Percentiles rank a stretch among this genome's conserved stretches.
These are phyloP conservation scores for Microcyclosporella mali DNA, from an alignment of 2,329 filamentous ascomycete genomes.

Conservation along the genomic window DNA sequence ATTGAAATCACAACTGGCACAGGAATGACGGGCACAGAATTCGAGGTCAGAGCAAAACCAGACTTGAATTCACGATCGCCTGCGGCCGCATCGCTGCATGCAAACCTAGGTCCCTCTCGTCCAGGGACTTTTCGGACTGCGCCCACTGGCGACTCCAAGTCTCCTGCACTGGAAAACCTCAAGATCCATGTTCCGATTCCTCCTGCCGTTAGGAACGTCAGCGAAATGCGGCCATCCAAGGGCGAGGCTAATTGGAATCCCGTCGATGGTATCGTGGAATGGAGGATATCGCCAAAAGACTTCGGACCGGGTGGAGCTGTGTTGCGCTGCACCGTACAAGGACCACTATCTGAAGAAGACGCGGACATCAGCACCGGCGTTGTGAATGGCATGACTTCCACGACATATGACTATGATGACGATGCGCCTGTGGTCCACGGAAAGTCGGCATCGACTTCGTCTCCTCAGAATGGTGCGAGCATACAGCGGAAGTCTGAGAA, in stretches of 20 bases:
- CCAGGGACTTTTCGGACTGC: conserved; percentile 19
- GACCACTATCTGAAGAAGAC: conserved; percentile 47
- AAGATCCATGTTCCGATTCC: conserved; percentile 74
- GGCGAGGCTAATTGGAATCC: conserved; percentile 80
- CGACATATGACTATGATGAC: conserved; percentile 36
- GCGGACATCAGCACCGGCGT: conserved; percentile 36
- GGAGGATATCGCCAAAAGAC: conserved; percentile 75
- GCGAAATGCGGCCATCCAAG: conserved; percentile 70
- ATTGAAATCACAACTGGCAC: conserved; percentile 77
- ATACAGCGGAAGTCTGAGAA: conserved; percentile 10
- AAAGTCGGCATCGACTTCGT: conserved; percentile 33
- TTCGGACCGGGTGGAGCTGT: conserved; percentile 51
- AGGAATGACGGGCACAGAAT: conserved; percentile 70
- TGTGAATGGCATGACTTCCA: conserved; percentile 36
- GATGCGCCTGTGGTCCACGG: conserved; percentile 23
- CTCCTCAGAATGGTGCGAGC: conserved; percentile 7
- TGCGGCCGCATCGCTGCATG: conserved; percentile 27
- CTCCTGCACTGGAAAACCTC: conserved; percentile 62
- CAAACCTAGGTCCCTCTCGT: conserved; percentile 19
- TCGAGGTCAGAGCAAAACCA: conserved; percentile 74
- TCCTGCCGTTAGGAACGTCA: conserved; percentile 69
- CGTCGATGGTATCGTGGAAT: conserved; percentile 67
- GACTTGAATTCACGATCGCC: conserved; percentile 17
- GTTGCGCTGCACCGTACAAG: conserved; percentile 73
- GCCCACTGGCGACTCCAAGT: conserved; percentile 24